Base-by-base conservation (phyloP, 345 rosid genomes). In the Mangifera indica region DNA sequence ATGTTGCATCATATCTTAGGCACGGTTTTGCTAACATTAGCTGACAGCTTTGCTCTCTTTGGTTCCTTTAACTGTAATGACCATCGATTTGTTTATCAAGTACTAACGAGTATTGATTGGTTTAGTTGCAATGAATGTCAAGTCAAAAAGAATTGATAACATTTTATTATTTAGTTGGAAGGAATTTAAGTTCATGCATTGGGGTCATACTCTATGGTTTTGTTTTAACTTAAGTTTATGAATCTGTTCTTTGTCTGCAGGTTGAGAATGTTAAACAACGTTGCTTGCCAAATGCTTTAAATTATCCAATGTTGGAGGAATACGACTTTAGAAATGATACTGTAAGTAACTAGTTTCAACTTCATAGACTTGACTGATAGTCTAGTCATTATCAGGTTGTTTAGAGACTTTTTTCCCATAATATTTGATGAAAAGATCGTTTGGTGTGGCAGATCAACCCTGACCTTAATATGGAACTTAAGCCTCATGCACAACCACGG, bases 261-360 rank as follows among this genome's bases (percentile, higher is more conserved):
- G 99, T 95, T 75, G 98, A 95, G 83, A 91, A 87, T 81, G 97
- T 95, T 65, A 95, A 95, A 84, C 96, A 95, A 75, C 92, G 91
- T 13, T 95, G 99, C 89, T 83, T 95, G 87, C 96, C 99, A n/a
- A 89, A 88, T 86, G 98, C 92, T 65, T 82, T 92, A 75, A 95
- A 95, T 77, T 92, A 92, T 85, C 99, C 99, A 49, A 92, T 95
- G 99, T 78, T 95, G 84, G 99, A 95, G 85, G 99, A 92, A 80
- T 95, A 95, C 67, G 98, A 92, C 77, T 95, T 92, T 81, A 84
- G 91, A 78, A 91, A 95, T 81, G 98, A 92, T 80, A 85, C 91
- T 40, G 99, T 92, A 76, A 80, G 97, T 73, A 69, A 72, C 26
- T 22, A 40, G 66, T 58, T 48, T 53, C 21, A 24, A 57, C 44